A percentile compares a stretch with the other conserved stretches of the same genome.
phyloP scores from a whole-genome alignment of 1,139 yeast genomes.

The Scheffersomyces parashehatae region DNA sequence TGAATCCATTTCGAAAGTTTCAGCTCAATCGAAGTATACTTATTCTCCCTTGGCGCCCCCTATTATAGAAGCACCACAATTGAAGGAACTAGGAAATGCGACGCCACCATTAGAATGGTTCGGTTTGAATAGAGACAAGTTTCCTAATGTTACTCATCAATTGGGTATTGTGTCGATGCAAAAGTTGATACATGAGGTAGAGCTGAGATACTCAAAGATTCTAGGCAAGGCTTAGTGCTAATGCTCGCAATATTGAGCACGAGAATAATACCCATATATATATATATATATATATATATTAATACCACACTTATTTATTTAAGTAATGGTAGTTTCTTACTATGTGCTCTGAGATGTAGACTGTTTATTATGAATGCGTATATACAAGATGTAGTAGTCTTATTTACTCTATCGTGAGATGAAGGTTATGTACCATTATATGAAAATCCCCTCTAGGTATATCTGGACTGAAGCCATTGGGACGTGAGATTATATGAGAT shows the following conservation, averaged over 20 bases:
- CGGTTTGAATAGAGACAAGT: conserved; percentile 81
- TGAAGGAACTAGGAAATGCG: conserved; percentile 90
- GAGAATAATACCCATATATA: conserved; percentile 2
- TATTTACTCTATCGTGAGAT: too few species aligned
- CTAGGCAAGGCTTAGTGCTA: conserved; percentile 36
- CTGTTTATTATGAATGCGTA: too few species aligned
- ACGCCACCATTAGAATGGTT: conserved; percentile 99
- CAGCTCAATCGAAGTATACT: conserved; percentile 53
- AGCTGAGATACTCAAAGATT: conserved; percentile 49
- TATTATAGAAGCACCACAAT: conserved; percentile 81
- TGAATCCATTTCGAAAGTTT: conserved; percentile 64
- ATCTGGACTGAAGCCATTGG: too few species aligned
- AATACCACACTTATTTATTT: background rate
- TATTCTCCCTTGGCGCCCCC: conserved; percentile 77
- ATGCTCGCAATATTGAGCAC: too few species aligned
- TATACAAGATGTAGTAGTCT: too few species aligned
- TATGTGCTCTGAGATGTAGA: too few species aligned
- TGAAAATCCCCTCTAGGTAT: too few species aligned
- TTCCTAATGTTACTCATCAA: conserved; percentile 87
- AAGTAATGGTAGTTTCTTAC: too few species aligned
- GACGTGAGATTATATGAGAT: too few species aligned
- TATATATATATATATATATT: background rate
- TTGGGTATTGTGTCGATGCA: conserved; percentile 73
- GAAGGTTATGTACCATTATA: too few species aligned
- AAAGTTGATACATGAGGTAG: conserved; percentile 65